A percentile compares a stretch with the other conserved stretches of the same genome.
phyloP scores from a whole-genome alignment of 441 rosid genomes.

The Eruca vesicaria region DNA sequence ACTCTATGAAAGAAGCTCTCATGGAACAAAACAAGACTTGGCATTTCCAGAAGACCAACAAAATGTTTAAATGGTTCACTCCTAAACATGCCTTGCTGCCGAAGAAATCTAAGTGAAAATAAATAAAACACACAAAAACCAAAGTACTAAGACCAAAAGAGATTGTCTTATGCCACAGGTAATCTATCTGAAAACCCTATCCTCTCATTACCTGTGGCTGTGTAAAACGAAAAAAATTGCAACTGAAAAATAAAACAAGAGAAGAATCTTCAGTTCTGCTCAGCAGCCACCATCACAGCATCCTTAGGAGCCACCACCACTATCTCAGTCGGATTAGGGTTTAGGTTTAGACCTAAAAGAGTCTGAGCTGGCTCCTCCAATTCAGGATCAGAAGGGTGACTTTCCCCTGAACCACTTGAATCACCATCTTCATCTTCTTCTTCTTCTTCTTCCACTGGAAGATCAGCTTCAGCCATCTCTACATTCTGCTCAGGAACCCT shows the following conservation, averaged over 20 bases:
- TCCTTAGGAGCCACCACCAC: conserved; percentile 21
- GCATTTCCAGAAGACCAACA: neutral
- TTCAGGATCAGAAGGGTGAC: conserved; percentile 51
- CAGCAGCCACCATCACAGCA: conserved; percentile 10
- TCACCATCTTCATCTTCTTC: conserved; percentile 58
- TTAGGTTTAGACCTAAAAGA: conserved; percentile 7
- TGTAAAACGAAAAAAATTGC: neutral
- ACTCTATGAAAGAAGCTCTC: neutral
- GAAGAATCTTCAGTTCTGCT: conserved; percentile 24
- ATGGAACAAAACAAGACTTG: neutral
- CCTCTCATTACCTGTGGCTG: neutral
- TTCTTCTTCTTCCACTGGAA: conserved; percentile 46
- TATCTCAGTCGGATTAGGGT: conserved; percentile 7
- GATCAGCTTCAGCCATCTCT: conserved; percentile 49
- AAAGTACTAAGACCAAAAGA: conserved; percentile 1
- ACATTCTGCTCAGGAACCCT: conserved; percentile 53
- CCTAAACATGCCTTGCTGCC: neutral
- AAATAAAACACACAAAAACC: too few relatives aligned
- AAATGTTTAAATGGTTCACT: neutral
- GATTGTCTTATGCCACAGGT: conserved; percentile 15
- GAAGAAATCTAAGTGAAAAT: neutral
- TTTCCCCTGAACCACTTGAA: conserved; percentile 55
- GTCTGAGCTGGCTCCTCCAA: conserved; percentile 24
- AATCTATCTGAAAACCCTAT: neutral
- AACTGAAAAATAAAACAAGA: neutral